A percentile compares a stretch with the other conserved stretches of the same genome.
Evolutionary conservation across 495 filamentous ascomycete genomes (phyloP).

Genomic region (Aspergillus homomorphus): DNA sequence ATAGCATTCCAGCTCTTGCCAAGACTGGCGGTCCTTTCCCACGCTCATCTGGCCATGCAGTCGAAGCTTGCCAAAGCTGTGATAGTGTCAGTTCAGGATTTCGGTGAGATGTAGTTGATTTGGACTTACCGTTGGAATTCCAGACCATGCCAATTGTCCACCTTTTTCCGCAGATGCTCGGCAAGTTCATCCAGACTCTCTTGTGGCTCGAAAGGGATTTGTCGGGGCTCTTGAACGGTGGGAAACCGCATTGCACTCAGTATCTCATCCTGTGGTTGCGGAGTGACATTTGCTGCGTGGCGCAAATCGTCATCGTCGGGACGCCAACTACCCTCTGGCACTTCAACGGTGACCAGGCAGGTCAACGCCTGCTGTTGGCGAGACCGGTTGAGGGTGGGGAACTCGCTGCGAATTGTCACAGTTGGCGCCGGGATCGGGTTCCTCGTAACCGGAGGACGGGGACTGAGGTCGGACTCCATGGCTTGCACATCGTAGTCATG

Average conservation of each 20-base stretch:
- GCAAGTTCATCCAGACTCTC: constrained; percentile 82
- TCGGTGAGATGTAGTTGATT: constrained; percentile 1
- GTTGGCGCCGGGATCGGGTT: constrained; percentile 90
- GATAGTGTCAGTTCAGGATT: constrained; percentile 13
- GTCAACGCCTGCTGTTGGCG: constrained; percentile 94
- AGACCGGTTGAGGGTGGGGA: constrained; percentile 87
- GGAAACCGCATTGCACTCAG: constrained; percentile 31
- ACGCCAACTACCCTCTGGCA: constrained; percentile 88
- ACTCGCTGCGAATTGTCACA: constrained; percentile 93
- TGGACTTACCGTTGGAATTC: constrained; percentile 76
- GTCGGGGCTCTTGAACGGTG: constrained; percentile 31
- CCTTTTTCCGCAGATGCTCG: constrained; percentile 76
- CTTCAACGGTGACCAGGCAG: constrained; percentile 91
- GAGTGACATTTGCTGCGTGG: constrained; percentile 52
- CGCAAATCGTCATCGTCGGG: constrained; percentile 82
- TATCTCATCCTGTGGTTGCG: constrained; percentile 49
- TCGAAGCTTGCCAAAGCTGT: constrained; percentile 87
- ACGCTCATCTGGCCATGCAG: constrained; percentile 89
- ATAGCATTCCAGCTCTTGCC: constrained; percentile 98
- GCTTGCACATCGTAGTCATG: constrained; percentile 96
- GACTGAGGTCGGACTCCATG: constrained; percentile 84
- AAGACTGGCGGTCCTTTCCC: constrained; percentile 93
- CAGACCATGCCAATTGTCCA: constrained; percentile 99
- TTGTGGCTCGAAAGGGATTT: constrained; percentile 42
- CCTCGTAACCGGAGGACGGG: constrained; percentile 63